Percentiles rank a stretch among this genome's conserved stretches.
Evolutionary conservation across 768 basidiomycete genomes (phyloP).

Genomic region (Boletus rubroflammeus): DNA sequence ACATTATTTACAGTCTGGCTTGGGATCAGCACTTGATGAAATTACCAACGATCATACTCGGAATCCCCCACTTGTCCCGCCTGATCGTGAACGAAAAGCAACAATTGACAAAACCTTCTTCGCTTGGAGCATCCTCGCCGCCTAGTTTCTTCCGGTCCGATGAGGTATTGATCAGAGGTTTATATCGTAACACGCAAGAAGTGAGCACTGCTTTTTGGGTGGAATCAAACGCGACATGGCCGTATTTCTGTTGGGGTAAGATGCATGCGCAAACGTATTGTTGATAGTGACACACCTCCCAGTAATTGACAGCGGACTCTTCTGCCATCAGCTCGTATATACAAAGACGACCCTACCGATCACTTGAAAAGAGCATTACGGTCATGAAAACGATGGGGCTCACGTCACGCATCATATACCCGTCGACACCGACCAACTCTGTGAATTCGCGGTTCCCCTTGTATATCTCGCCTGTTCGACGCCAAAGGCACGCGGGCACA

Average conservation of each 20-base stretch:
- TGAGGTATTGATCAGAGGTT: slow-evolving; percentile 53
- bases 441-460: slow-evolving; percentile 97
- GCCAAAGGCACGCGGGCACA: slow-evolving; percentile 95
- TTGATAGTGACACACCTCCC: slow-evolving; percentile 63
- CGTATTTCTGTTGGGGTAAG: slow-evolving; percentile 72
- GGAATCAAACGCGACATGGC: slow-evolving; percentile 89
- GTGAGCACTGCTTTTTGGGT: slow-evolving; percentile 90
- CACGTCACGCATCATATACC: slow-evolving; percentile 84
- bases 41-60: slow-evolving; percentile 88
- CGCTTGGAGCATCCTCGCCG: slow-evolving; percentile 35
- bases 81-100: slow-evolving; percentile 92
- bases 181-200: slow-evolving; percentile 82
- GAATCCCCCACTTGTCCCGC: slow-evolving; percentile 81
- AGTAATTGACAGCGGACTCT: slow-evolving; percentile 94
- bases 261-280: background rate
- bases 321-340: slow-evolving; percentile 99
- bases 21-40: slow-evolving; percentile 63
- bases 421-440: slow-evolving; percentile 83
- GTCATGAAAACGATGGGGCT: slow-evolving; percentile 20
- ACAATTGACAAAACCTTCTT: slow-evolving; percentile 79
- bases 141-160: slow-evolving; percentile 30
- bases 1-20: background rate
- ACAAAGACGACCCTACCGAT: slow-evolving; percentile 73
- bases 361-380: background rate
- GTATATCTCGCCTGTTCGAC: slow-evolving; percentile 96